Evolutionary conservation across 2,329 filamentous ascomycete genomes (phyloP), one percentile per base, ranked within the genome.

Genomic region (Knoxdaviesia proteae): DNA sequence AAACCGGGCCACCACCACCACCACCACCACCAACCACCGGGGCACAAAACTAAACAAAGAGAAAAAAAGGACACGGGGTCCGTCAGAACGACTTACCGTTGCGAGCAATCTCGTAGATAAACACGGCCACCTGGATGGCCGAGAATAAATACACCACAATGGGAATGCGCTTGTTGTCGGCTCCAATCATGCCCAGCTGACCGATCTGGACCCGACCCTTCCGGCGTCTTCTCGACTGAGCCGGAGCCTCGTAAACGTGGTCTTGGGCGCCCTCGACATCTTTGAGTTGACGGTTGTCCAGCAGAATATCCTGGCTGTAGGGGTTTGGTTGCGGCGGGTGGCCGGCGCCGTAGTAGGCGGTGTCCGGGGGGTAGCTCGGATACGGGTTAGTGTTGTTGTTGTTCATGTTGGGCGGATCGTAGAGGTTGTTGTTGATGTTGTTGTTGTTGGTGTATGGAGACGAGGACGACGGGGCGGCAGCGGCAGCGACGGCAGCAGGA

Each of bases 141-240:
- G 84, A 83, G 48, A 96, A 71, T 38, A 77, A 60, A 57, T 88
- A 96, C 34, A 86, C 82, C 6, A 94, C 74, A 69, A 81, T 90
- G 0, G 90, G 80, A 42, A 77, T 72, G 46, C 65, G 62, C 54
- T 68, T 71, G 53, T 60, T 64, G 50, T 68, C 59, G 8, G 69
- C 59, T 2, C 69, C 68, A 39, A 76, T 53, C 70, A 76, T 75
- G 45, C 70, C 69, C 43, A 76, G 54, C 56, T 75, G 67, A 42
- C 71, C 71, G 38, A 73, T 63, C n/a, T 65, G 61, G 40, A 75
- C 59, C 46, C 65, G 64, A 45, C 58, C 58, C 48, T 58, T 63
- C 49, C 58, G 61, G 20, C 42, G 34, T 20, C 20, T 20, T 20
- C 20, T 20, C 10, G 50, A 47, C 30, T 46, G 46, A 37, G 59